Evolutionary conservation across 352 stramenopile genomes (phyloP).

Genomic region (Phytophthora cryptogea): DNA sequence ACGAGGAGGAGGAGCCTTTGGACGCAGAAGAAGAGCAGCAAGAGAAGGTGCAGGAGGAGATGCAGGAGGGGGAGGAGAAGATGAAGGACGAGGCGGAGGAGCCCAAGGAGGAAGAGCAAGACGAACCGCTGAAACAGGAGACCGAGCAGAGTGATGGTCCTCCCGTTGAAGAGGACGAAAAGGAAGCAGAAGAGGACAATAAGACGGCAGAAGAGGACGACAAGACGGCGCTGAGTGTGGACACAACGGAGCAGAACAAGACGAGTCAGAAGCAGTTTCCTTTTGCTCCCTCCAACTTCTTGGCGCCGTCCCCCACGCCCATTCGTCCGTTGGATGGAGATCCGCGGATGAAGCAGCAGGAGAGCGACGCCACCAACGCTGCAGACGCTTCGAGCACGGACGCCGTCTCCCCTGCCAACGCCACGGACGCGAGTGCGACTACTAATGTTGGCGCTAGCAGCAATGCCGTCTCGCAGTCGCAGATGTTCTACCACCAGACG

Average conservation of each 20-base stretch:
- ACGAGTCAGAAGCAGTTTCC: constrained; percentile 51
- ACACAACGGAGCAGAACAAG: constrained; percentile 19
- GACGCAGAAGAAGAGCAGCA: background rate
- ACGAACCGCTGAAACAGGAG: background rate
- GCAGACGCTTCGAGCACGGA: constrained; percentile 7
- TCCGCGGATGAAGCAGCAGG: constrained; percentile 46
- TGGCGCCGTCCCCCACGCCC: constrained; percentile 68
- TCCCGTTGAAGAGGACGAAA: constrained; percentile 1
- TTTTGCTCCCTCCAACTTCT: constrained; percentile 65
- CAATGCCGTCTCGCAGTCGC: constrained; percentile 44
- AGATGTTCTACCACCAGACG: constrained; percentile 65
- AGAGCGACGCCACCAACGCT: constrained; percentile 6
- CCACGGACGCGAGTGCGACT: constrained; percentile 7
- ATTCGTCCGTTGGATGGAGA: constrained; percentile 77
- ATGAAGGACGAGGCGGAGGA: background rate
- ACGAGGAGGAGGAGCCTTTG: background rate
- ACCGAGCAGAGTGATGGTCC: background rate
- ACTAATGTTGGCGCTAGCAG: constrained; percentile 12
- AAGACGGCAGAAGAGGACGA: background rate
- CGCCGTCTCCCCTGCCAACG: background rate
- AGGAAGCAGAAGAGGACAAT: background rate
- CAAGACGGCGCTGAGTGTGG: constrained; percentile 11
- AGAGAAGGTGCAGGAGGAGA: background rate
- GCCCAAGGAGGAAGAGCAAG: background rate
- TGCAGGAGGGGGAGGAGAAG: background rate